A percentile compares a stretch with the other conserved stretches of the same genome.
Evolutionary conservation across 495 filamentous ascomycete species (phyloP).

Genomic region (Aspergillus bridgeri): DNA sequence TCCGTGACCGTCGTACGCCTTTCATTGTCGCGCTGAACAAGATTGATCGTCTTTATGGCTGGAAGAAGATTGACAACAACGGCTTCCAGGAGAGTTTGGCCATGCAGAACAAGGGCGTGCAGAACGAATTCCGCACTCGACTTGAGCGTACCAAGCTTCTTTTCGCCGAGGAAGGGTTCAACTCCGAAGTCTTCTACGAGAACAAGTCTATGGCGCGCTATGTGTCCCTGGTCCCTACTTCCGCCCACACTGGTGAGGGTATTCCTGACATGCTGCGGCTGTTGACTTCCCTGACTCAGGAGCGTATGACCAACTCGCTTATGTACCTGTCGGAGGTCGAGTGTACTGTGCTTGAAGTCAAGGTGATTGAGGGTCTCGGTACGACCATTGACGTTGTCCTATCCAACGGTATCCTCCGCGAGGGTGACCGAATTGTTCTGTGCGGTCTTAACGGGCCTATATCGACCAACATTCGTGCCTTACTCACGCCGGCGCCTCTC

Average conservation of each 20-base stretch:
- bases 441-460: slow-evolving; percentile 96
- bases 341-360: slow-evolving; percentile 97
- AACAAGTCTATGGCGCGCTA: slow-evolving; percentile 94
- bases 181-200: slow-evolving; percentile 93
- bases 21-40: slow-evolving; percentile 99
- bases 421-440: slow-evolving; percentile 91
- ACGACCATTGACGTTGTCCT: slow-evolving; percentile 98
- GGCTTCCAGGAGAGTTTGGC: slow-evolving; percentile 90
- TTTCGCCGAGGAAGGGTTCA: slow-evolving; percentile 95
- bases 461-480: slow-evolving; percentile 90
- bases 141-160: slow-evolving; percentile 88
- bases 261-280: slow-evolving; percentile 99
- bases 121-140: slow-evolving; percentile 91
- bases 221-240: slow-evolving; percentile 94
- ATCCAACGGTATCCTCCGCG: slow-evolving; percentile 90
- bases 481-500: slow-evolving; percentile 89
- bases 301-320: slow-evolving; percentile 94
- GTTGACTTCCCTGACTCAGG: slow-evolving; percentile 84
- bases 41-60: slow-evolving; percentile 98
- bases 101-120: slow-evolving; percentile 89
- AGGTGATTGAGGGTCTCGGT: slow-evolving; percentile 96
- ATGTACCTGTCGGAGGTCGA: slow-evolving; percentile 99
- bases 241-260: slow-evolving; percentile 96
- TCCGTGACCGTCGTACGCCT: slow-evolving; percentile 90
- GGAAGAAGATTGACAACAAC: slow-evolving; percentile 97